Evolutionary conservation across 2,329 filamentous ascomycete species (phyloP), one percentile per base, ranked within the genome.

Genomic region (Coccinonectria pachysandricola): DNA sequence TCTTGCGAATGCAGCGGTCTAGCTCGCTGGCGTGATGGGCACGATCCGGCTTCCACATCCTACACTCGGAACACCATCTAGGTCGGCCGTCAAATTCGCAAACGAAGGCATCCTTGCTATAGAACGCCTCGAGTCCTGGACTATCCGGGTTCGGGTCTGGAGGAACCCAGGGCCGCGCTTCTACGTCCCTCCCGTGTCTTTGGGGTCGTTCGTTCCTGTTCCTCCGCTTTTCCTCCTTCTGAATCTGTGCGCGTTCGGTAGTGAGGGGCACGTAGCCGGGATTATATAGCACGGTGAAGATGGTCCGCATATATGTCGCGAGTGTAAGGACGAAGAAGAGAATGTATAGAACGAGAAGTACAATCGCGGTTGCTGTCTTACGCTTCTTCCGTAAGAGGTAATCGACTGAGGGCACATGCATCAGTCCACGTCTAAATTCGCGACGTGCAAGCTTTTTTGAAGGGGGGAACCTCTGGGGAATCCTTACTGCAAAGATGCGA

Each of bases 21-120:
- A 91, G 62, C 48, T 93, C 83, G 27, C 77, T 77, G 46, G 81
- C 92, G 54, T 96, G 88, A 50, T 94, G 86, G 3, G 80, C 71
- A 4, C 88, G 71, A 46, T 95, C 88, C 1, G 81, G 76, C 53
- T 95, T 96, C 74, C 82, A 94, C 38, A 79, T 83, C 30, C 71
- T 71, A 51, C 88, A 98, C 27, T 73, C 70, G 4, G 76, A 77
- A 56, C 88, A 98, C 75, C 84, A 96, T 16, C 75, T 71, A 0
- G 88, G 88, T n/a, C 78, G 65, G 0, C 91, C 91, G 42, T 91
- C 81, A 8, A 65, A 62, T 44, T 92, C 79, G 54, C 84, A 95
- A 3, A 85, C 68, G 50, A 92, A 96, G 2, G 83, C 71, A 40
- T 93, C 78, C 49, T 79, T 83, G 36, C 69, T 78, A 48, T 91